phyloP scores from a whole-genome alignment of 2,329 filamentous ascomycete species.

The Chaetomium sp. region DNA sequence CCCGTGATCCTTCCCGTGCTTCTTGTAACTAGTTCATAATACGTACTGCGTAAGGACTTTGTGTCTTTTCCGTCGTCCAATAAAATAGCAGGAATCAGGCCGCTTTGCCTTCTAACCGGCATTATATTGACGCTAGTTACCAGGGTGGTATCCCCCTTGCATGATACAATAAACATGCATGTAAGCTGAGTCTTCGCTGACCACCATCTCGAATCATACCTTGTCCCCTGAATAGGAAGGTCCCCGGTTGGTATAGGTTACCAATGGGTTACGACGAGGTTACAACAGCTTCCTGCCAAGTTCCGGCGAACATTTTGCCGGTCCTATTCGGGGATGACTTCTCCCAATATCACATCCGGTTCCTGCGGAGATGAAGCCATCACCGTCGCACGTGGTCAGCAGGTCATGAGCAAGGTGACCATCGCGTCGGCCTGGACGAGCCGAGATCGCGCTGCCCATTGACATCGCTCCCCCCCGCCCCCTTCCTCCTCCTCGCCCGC shows the following conservation, averaged over 20 bases:
- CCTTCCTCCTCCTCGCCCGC: no score
- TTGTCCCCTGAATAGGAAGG: background rate
- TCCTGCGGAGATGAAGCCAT: background rate
- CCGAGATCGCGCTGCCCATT: background rate
- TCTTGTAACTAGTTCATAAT: background rate
- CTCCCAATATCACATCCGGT: background rate
- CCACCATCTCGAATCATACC: background rate
- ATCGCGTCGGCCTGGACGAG: background rate
- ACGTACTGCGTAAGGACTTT: background rate
- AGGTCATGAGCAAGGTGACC: background rate
- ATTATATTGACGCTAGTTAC: background rate
- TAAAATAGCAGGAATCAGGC: background rate
- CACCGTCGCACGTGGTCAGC: background rate
- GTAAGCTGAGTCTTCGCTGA: no score
- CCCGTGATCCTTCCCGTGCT: no score
- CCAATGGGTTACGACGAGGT: no score
- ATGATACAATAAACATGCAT: background rate
- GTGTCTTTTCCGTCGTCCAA: background rate
- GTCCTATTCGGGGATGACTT: background rate
- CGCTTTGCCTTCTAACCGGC: background rate
- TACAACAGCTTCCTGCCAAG: no score
- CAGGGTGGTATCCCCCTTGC: background rate
- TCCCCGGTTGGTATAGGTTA: background rate
- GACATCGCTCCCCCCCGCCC: background rate
- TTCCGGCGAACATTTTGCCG: background rate